Conservation (phyloP, 352 stramenopile species). For the Globisporangium takayamanum region DNA sequence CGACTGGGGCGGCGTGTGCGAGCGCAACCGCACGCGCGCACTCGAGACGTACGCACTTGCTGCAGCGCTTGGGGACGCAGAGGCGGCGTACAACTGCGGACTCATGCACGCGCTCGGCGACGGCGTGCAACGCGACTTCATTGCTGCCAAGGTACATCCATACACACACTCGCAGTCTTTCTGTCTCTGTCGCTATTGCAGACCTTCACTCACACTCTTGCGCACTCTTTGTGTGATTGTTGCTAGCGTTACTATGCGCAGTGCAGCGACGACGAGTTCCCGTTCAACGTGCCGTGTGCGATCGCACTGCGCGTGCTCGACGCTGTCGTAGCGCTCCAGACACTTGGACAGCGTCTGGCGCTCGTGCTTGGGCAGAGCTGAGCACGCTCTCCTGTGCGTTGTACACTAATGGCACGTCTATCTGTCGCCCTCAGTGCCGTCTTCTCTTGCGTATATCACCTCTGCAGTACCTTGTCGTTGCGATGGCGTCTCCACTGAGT, state of each 20-base stretch:
- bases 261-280: conserved; percentile 48
- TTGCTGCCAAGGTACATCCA: conserved; percentile 25
- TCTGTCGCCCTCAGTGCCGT: background rate
- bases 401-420: background rate
- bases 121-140: conserved; percentile 32
- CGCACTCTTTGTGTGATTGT: conserved; percentile 1
- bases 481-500: too few species aligned
- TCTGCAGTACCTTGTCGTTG: background rate
- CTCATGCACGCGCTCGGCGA: conserved; percentile 49
- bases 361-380: conserved; percentile 2
- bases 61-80: conserved; percentile 42
- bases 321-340: conserved; percentile 10
- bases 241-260: conserved; percentile 32
- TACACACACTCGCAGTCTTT: background rate
- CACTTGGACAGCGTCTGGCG: conserved; percentile 2
- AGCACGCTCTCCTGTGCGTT: background rate
- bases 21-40: conserved; percentile 39
- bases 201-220: background rate
- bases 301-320: conserved; percentile 34
- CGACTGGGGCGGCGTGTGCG: conserved; percentile 49
- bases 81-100: conserved; percentile 60
- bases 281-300: conserved; percentile 54
- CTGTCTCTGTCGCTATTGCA: background rate
- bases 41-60: conserved; percentile 50
- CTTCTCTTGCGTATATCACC: background rate